These are phyloP conservation scores for Entonaema liquescens DNA, from an alignment of 495 filamentous ascomycete species.

Conservation along the genomic window DNA sequence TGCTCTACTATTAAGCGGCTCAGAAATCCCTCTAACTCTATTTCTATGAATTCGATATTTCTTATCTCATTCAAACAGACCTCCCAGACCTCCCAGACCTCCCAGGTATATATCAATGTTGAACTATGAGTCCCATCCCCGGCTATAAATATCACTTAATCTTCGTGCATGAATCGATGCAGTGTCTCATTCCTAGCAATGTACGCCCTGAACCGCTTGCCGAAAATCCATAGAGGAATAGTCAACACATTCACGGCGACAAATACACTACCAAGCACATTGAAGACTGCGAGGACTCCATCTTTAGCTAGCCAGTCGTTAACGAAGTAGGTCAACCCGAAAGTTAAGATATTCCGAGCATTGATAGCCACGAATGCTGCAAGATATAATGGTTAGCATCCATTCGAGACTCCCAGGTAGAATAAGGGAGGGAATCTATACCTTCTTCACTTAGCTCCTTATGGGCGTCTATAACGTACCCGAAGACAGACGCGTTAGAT, in stretches of 20 bases:
- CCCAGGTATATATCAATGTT: background rate
- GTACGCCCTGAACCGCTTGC: constrained; percentile 57
- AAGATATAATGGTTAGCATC: constrained; percentile 21
- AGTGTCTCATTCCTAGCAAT: constrained; percentile 58
- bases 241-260: constrained; percentile 58
- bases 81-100: too few relatives aligned
- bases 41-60: background rate
- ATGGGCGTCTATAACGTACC: constrained; percentile 64
- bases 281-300: constrained; percentile 60
- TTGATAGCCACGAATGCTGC: constrained; percentile 65
- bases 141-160: constrained; percentile 19
- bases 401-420: background rate
- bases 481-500: constrained; percentile 61
- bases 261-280: constrained; percentile 58
- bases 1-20: too few relatives aligned
- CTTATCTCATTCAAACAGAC: background rate
- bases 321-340: constrained; percentile 64
- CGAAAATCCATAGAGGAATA: constrained; percentile 64
- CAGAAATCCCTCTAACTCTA: background rate
- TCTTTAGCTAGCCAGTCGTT: constrained; percentile 58
- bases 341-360: constrained; percentile 61
- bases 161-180: constrained; percentile 61
- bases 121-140: background rate
- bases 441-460: constrained; percentile 59
- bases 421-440: constrained; percentile 15